phyloP scores from a whole-genome alignment of 176 grass and related monocot genomes.

The Phyllostachys edulis region DNA sequence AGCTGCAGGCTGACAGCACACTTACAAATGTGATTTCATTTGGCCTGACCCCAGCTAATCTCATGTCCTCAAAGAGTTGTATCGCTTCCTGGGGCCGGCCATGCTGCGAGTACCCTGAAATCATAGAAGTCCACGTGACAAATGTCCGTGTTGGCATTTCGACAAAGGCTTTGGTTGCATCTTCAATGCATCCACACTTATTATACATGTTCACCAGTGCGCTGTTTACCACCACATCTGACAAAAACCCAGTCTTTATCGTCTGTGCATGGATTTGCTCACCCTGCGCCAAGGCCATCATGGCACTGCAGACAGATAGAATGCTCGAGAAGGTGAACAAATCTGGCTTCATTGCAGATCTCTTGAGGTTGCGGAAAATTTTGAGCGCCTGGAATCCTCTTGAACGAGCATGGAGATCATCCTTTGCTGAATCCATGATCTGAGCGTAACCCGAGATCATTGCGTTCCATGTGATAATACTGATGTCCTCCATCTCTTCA shows the following conservation, averaged over 20 bases:
- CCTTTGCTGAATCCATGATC: constrained; percentile 65
- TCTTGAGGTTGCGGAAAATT: constrained; percentile 59
- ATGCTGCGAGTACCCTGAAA: constrained; percentile 79
- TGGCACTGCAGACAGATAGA: constrained; percentile 62
- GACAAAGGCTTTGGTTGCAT: constrained; percentile 66
- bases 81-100: constrained; percentile 67
- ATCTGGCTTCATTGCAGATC: constrained; percentile 59
- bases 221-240: constrained; percentile 74
- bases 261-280: constrained; percentile 78
- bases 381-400: constrained; percentile 67
- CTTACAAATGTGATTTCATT: constrained; percentile 81
- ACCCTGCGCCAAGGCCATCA: constrained; percentile 79
- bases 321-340: constrained; percentile 83
- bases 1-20: constrained; percentile 85
- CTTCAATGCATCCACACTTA: constrained; percentile 70
- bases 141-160: constrained; percentile 70
- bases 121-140: constrained; percentile 90
- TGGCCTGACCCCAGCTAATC: constrained; percentile 58
- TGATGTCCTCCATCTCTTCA: constrained; percentile 52
- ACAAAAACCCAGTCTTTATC: constrained; percentile 70
- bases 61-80: constrained; percentile 86
- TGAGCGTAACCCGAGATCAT: constrained; percentile 71
- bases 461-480: constrained; percentile 74
- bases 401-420: constrained; percentile 55
- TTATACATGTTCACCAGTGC: constrained; percentile 93